Conservation (phyloP, 495 filamentous ascomycete species). For the Tuber aestivum region DNA sequence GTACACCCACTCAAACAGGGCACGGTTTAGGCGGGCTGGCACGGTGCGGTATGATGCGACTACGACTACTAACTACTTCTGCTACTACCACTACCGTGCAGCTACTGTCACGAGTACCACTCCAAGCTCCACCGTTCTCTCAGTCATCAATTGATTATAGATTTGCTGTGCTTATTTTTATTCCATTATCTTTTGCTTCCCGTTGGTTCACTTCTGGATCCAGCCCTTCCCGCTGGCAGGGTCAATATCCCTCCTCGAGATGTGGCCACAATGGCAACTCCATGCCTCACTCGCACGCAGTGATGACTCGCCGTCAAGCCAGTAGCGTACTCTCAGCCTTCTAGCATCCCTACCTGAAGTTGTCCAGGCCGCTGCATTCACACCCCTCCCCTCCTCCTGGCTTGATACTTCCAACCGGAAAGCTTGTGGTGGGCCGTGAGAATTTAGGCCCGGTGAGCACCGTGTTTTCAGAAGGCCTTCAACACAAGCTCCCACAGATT, state of each 20-base stretch:
- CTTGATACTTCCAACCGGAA: not conserved
- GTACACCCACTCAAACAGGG: no score
- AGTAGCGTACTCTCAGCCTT: not conserved
- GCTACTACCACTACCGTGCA: no score
- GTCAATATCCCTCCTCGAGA: no score
- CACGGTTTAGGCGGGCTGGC: no score
- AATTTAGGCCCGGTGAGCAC: not conserved
- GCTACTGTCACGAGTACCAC: no score
- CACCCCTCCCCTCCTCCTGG: not conserved
- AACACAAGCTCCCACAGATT: not conserved
- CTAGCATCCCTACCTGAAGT: not conserved
- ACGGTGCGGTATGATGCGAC: no score
- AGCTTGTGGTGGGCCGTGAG: not conserved
- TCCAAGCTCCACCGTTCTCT: no score
- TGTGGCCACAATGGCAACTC: not conserved
- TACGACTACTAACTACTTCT: no score
- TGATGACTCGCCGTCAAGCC: not conserved
- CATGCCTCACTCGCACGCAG: no score
- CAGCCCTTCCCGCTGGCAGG: not conserved
- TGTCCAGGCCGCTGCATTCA: no score
- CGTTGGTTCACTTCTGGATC: not conserved
- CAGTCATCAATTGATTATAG: not conserved
- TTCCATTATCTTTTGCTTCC: not conserved
- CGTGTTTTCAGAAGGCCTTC: not conserved
- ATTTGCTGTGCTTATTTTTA: not conserved